These are phyloP conservation scores for Leccinum boreale DNA, from an alignment of 768 basidiomycete species.

Conservation along the genomic window DNA sequence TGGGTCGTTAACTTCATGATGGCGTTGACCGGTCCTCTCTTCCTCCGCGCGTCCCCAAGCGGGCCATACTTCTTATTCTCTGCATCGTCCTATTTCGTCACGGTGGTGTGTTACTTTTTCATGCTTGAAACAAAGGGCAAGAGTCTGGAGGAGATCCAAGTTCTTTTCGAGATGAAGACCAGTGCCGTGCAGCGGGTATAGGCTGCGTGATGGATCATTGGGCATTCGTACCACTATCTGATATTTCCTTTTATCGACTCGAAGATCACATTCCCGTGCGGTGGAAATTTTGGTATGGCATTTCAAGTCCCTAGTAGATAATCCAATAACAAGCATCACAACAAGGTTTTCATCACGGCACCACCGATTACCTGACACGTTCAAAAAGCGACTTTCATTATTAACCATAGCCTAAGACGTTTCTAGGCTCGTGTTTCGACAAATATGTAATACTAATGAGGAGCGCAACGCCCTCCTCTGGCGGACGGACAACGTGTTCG, in stretches of 20 bases:
- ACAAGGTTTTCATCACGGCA: neutral
- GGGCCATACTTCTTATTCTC: conserved; percentile 49
- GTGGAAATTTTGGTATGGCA: neutral
- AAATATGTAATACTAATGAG: neutral
- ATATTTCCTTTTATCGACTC: neutral
- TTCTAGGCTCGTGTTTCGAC: neutral
- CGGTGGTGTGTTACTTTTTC: conserved; percentile 36
- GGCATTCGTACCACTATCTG: neutral
- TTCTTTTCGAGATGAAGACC: conserved; percentile 30
- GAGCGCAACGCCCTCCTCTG: neutral
- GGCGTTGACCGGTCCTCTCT: conserved; percentile 45
- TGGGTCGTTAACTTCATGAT: conserved; percentile 41
- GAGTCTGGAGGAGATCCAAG: conserved; percentile 41
- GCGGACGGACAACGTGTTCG: conserved; percentile 10
- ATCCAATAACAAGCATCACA: neutral
- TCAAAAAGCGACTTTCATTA: neutral
- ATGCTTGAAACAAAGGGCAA: conserved; percentile 46
- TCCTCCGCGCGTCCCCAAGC: conserved; percentile 41
- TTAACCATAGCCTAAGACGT: neutral
- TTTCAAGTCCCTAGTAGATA: neutral
- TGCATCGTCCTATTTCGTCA: conserved; percentile 34
- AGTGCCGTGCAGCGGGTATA: neutral
- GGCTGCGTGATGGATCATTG: neutral
- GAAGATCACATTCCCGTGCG: neutral
- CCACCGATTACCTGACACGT: neutral